These are phyloP conservation scores for Magnolia kwangsiensis DNA, from an alignment of 164 flowering plant genomes.

Conservation along the genomic window DNA sequence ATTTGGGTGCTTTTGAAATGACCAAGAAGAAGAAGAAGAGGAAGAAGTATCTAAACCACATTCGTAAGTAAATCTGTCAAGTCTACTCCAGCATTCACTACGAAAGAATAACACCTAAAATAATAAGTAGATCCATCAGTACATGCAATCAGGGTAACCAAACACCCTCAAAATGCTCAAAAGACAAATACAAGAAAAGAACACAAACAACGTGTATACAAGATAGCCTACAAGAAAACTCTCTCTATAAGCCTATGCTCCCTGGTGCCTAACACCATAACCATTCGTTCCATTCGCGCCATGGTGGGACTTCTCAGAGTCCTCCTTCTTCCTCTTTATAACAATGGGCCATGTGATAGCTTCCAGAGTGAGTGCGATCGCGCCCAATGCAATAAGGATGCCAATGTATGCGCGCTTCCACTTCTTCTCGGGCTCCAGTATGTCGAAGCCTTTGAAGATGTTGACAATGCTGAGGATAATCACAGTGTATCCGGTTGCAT, in stretches of 20 bases:
- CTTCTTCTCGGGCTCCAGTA: slow-evolving; percentile 43
- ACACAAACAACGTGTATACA: background rate
- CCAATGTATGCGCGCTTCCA: slow-evolving; percentile 58
- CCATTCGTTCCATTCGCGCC: background rate
- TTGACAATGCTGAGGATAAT: slow-evolving; percentile 54
- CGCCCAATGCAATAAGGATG: slow-evolving; percentile 28
- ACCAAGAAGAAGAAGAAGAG: too few relatives aligned
- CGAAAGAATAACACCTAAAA: background rate
- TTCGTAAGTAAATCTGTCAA: too few relatives aligned
- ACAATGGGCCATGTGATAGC: slow-evolving; percentile 48
- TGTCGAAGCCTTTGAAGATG: slow-evolving; percentile 56
- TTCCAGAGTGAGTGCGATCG: slow-evolving; percentile 30
- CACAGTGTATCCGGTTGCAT: slow-evolving; percentile 46
- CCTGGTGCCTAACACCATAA: background rate
- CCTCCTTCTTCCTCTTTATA: slow-evolving; percentile 33
- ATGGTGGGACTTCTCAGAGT: slow-evolving; percentile 26
- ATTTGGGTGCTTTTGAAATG: too few relatives aligned
- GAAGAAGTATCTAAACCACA: too few relatives aligned
- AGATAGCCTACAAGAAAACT: background rate
- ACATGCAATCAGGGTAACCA: background rate
- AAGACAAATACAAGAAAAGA: background rate
- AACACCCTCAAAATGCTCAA: background rate
- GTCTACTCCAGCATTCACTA: background rate
- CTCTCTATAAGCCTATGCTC: background rate
- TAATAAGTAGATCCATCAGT: background rate